These are phyloP conservation scores for Penicillium coprophilum DNA, from an alignment of 495 filamentous ascomycete species.

Conservation along the genomic window DNA sequence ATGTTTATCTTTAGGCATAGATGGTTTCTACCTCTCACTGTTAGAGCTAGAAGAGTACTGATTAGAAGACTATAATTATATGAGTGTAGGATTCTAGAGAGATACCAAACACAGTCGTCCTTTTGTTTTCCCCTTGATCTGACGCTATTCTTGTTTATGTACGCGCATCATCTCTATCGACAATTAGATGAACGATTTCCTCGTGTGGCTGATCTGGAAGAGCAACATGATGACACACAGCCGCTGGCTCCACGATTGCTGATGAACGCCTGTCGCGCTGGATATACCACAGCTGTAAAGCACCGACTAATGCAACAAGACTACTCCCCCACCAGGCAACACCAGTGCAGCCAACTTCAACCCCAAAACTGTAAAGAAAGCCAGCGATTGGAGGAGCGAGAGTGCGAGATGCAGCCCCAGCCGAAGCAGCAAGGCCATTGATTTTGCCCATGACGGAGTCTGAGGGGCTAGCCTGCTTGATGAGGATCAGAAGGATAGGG, in stretches of 20 bases:
- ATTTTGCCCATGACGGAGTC: constrained; percentile 68
- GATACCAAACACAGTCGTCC: neutral
- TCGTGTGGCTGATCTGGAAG: constrained; percentile 24
- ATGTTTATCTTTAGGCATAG: too few species aligned
- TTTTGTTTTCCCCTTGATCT: neutral
- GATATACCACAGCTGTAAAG: constrained; percentile 67
- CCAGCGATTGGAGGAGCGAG: constrained; percentile 75
- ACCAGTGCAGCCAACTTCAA: constrained; percentile 65
- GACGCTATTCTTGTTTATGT: neutral
- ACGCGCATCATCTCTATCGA: constrained; percentile 27
- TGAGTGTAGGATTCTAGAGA: neutral
- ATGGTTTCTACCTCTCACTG: neutral
- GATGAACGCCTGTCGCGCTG: constrained; percentile 48
- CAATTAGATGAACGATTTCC: constrained; percentile 42
- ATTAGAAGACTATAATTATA: neutral
- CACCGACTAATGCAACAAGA: constrained; percentile 66
- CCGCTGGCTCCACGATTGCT: constrained; percentile 36
- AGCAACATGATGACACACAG: constrained; percentile 29
- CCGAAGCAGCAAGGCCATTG: constrained; percentile 78
- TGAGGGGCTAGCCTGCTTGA: constrained; percentile 79
- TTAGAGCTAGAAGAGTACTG: neutral
- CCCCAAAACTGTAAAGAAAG: constrained; percentile 68
- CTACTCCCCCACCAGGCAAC: constrained; percentile 77
- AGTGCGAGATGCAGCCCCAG: constrained; percentile 73
- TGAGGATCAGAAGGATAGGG: constrained; percentile 74